A percentile compares a stretch with the other conserved stretches of the same genome.
phyloP scores from a whole-genome alignment of 805 yeast genomes.

The Metschnikowia henanensis region DNA sequence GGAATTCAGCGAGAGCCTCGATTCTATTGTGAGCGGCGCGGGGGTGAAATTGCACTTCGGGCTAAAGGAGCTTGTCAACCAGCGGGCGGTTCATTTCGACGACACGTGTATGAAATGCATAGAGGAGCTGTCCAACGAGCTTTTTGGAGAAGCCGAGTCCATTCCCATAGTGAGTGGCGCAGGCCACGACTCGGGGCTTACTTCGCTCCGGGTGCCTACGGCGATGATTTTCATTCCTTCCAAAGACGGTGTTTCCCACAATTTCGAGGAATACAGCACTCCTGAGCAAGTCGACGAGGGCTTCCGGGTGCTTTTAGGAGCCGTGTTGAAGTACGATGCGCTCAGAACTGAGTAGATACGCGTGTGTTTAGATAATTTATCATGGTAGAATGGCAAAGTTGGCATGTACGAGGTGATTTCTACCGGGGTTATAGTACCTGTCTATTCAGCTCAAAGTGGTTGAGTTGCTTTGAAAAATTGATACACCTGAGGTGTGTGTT shows the following conservation, averaged over 20 bases:
- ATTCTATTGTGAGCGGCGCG: conserved; percentile 30
- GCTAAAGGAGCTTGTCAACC: conserved; percentile 46
- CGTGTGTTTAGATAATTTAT: too few species aligned
- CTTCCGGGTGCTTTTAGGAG: conserved; percentile 51
- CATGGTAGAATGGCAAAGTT: too few species aligned
- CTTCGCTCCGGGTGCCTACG: conserved; percentile 58
- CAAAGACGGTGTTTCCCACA: conserved; percentile 64
- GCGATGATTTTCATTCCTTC: conserved; percentile 76
- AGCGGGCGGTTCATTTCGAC: conserved; percentile 59
- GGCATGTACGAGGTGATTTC: too few species aligned
- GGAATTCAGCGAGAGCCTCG: conserved; percentile 40
- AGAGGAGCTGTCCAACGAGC: conserved; percentile 48
- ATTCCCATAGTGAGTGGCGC: conserved; percentile 64
- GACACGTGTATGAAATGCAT: conserved; percentile 52
- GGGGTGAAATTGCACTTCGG: conserved; percentile 37
- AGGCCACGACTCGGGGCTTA: conserved; percentile 71
- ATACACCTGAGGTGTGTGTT: too few species aligned
- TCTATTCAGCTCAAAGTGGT: too few species aligned
- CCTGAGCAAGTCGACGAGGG: conserved; percentile 68
- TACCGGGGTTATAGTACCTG: too few species aligned
- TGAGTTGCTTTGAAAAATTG: too few species aligned
- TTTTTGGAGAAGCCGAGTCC: conserved; percentile 45
- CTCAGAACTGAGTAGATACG: background rate
- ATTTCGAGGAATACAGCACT: conserved; percentile 62
- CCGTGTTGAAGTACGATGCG: conserved; percentile 36